Evolutionary conservation across 305 asterid genomes (phyloP).

Genomic region (Solanum hybrid): DNA sequence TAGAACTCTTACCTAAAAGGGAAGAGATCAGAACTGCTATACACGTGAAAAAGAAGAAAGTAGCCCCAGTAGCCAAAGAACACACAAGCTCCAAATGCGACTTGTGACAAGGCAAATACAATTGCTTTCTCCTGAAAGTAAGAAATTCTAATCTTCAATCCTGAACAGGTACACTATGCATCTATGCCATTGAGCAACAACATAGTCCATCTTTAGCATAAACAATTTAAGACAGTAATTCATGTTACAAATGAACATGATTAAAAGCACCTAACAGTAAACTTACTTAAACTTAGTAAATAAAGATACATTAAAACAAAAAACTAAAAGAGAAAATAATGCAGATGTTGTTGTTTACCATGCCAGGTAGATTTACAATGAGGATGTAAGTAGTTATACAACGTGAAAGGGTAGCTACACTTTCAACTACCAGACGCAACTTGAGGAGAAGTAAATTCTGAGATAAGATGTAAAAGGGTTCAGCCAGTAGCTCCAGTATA

Average conservation of each 20-base stretch:
- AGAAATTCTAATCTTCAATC: neutral
- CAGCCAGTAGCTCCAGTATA: constrained; percentile 80
- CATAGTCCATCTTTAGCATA: neutral
- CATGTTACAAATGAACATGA: neutral
- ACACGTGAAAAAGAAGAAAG: constrained; percentile 44
- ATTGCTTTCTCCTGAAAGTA: constrained; percentile 75
- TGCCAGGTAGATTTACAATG: constrained; percentile 52
- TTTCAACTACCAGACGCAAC: constrained; percentile 81
- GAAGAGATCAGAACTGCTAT: constrained; percentile 43
- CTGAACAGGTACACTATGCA: neutral
- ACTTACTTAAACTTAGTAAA: neutral
- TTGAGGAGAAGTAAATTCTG: constrained; percentile 76
- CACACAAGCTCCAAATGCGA: constrained; percentile 65
- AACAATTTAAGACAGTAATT: neutral
- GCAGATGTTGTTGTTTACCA: constrained; percentile 32
- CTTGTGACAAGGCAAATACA: constrained; percentile 76
- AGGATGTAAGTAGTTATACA: constrained; percentile 62
- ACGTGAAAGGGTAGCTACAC: constrained; percentile 67
- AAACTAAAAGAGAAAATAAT: neutral
- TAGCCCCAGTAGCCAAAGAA: constrained; percentile 88
- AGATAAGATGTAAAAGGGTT: constrained; percentile 82
- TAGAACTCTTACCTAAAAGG: constrained; percentile 58
- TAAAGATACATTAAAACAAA: neutral
- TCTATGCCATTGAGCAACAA: neutral
- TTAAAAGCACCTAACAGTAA: neutral